Conservation (phyloP, 2,329 filamentous ascomycete species). For the Diplocarpon rosae region DNA sequence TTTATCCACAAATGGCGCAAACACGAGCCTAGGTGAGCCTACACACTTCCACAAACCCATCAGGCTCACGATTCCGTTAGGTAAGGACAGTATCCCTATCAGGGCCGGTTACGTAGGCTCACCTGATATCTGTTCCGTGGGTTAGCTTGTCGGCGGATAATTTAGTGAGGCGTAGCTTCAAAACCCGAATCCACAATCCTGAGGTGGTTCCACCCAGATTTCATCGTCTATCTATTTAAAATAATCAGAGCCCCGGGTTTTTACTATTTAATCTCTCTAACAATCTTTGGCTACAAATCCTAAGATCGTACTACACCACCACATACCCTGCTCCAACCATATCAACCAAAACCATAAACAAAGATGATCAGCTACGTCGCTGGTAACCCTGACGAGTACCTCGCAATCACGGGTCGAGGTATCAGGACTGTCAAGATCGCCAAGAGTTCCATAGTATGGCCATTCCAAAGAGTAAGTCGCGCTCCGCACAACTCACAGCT, state of each 20-base stretch:
- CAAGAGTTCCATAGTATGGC: constrained; percentile 64
- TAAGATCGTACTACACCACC: neutral
- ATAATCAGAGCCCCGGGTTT: neutral
- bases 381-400: constrained; percentile 70
- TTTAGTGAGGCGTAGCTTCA: neutral
- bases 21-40: no score
- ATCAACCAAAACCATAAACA: constrained; percentile 1
- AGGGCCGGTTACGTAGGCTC: neutral
- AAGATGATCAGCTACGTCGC: constrained; percentile 44
- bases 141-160: neutral
- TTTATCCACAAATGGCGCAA: no score
- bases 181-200: neutral
- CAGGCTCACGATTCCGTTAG: no score
- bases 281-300: neutral
- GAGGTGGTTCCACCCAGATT: neutral
- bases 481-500: neutral
- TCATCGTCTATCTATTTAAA: neutral
- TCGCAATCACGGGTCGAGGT: constrained; percentile 74
- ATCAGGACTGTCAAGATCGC: constrained; percentile 64
- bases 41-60: no score
- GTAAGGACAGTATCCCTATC: no score
- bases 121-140: neutral
- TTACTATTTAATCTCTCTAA: neutral
- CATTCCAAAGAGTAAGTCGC: constrained; percentile 49
- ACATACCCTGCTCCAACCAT: neutral